Evolutionary conservation across 805 yeast species (phyloP).

Genomic region (Ogataea chonburiensis): DNA sequence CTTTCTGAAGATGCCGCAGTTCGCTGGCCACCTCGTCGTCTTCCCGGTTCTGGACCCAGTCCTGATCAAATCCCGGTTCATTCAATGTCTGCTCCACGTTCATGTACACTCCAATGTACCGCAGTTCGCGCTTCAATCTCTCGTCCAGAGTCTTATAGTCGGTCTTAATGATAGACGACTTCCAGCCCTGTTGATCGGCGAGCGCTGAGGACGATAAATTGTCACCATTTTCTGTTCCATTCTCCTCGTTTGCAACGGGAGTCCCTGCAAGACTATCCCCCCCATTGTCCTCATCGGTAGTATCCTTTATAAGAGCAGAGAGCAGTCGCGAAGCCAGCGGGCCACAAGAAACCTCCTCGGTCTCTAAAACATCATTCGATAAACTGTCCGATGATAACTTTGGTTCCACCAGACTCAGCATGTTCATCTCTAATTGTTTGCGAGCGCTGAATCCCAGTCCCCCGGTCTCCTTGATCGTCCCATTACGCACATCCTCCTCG

Average conservation of each 20-base stretch:
- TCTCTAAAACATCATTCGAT: constrained; percentile 61
- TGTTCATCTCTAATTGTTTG: constrained; percentile 24
- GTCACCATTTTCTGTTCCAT: constrained; percentile 9
- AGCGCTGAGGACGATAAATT: constrained; percentile 25
- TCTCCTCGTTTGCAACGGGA: constrained; percentile 15
- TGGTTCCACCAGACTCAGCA: constrained; percentile 38
- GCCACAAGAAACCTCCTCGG: constrained; percentile 81
- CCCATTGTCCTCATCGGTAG: constrained; percentile 30
- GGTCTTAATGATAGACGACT: constrained; percentile 42
- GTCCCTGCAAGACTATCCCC: constrained; percentile 25
- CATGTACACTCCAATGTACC: constrained; percentile 86
- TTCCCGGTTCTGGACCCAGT: constrained; percentile 79
- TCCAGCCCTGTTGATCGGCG: constrained; percentile 48
- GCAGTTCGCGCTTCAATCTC: constrained; percentile 79
- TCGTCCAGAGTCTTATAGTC: constrained; percentile 86
- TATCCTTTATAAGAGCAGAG: constrained; percentile 69
- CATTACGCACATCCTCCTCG: constrained; percentile 61
- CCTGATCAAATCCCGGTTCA: constrained; percentile 43
- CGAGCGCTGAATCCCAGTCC: constrained; percentile 19
- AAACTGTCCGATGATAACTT: constrained; percentile 58
- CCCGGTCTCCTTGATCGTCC: constrained; percentile 20
- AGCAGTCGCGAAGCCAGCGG: constrained; percentile 83
- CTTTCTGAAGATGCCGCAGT: constrained; percentile 67
- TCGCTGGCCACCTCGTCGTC: constrained; percentile 94
- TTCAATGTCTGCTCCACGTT: constrained; percentile 46